Percentiles rank a stretch among this genome's conserved stretches.
Evolutionary conservation across 2,329 filamentous ascomycete species (phyloP).

Genomic region (Alternaria incomplexa): DNA sequence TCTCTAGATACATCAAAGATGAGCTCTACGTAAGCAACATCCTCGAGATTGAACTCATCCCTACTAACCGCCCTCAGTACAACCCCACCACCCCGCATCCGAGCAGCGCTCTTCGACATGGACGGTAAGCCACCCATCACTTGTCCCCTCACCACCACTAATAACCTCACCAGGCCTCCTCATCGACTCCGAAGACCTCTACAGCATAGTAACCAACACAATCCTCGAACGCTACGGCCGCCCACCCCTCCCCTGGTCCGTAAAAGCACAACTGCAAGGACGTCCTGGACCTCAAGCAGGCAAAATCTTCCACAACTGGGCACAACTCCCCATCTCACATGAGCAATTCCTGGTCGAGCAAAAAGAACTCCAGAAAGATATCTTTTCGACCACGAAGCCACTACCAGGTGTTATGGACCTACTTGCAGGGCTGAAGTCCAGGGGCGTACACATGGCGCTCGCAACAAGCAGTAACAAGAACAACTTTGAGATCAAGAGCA

Average conservation of each 20-base stretch:
- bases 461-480: slow-evolving; percentile 77
- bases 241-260: slow-evolving; percentile 82
- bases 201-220: slow-evolving; percentile 82
- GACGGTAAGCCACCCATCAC: slow-evolving; percentile 61
- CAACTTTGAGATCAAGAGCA: slow-evolving; percentile 81
- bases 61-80: slow-evolving; percentile 11
- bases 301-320: slow-evolving; percentile 78
- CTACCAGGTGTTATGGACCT: slow-evolving; percentile 79
- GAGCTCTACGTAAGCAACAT: slow-evolving; percentile 16
- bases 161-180: slow-evolving; percentile 64
- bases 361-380: slow-evolving; percentile 67
- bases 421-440: slow-evolving; percentile 64
- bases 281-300: slow-evolving; percentile 63
- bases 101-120: slow-evolving; percentile 98
- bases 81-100: slow-evolving; percentile 68
- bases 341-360: slow-evolving; percentile 71
- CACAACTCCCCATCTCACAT: slow-evolving; percentile 76
- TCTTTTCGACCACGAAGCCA: slow-evolving; percentile 77
- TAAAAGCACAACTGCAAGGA: slow-evolving; percentile 87
- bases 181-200: slow-evolving; percentile 90
- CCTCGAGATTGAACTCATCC: neutral
- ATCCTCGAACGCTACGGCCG: slow-evolving; percentile 76
- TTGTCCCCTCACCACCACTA: neutral
- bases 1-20: no score
- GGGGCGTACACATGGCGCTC: slow-evolving; percentile 77